Evolutionary conservation across 331 rosid genomes (phyloP), one percentile per base, ranked within the genome.

Genomic region (Dryas integrifolia): DNA sequence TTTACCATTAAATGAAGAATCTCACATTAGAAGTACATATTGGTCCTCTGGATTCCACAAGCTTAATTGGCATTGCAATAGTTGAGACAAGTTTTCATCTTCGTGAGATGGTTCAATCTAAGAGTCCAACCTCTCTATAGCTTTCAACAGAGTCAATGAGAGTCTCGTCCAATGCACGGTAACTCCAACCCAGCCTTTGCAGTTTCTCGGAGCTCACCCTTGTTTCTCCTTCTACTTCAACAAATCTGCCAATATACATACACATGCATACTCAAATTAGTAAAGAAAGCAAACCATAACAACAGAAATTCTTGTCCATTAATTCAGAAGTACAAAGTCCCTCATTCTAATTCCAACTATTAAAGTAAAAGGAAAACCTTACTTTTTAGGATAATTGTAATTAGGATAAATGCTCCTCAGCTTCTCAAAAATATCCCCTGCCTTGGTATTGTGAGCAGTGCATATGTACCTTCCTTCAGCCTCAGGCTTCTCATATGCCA

Each of bases 371-470:
- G 51, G 9, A 58, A 72, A 86, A 67, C 44, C 85, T 81, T 86
- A 92, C 96, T 58, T 89, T 5, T 79, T 76, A 7, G 96, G 94
- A 72, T 87, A 89, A 67, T 67, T 85, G 74, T 80, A 79, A 48
- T 84, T 65, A 58, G 96, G 96, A 73, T 72, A 93, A 80, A 66
- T n/a, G 16, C 48, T 72, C 86, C 68, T 89, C 41, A 93, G 77
- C 75, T 81, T 76, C 21, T 86, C 91, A 73, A 78, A 79, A 82
- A 90, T 47, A 57, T 85, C 88, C 69, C 69, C 30, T 7, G 68
- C 15, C 76, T 49, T 74, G 67, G 83, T 43, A 3, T 18, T 0
- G 59, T 86, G 83, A 45, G 92, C 65, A 9, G 68, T 38, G 64
- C 97, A 87, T 39, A 87, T 56, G 79, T 86, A 87, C 2, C 57